Evolutionary conservation across 208 protist genomes (phyloP), one percentile per base, ranked within the genome.

Genomic region (Herpetomonas tarakana): DNA sequence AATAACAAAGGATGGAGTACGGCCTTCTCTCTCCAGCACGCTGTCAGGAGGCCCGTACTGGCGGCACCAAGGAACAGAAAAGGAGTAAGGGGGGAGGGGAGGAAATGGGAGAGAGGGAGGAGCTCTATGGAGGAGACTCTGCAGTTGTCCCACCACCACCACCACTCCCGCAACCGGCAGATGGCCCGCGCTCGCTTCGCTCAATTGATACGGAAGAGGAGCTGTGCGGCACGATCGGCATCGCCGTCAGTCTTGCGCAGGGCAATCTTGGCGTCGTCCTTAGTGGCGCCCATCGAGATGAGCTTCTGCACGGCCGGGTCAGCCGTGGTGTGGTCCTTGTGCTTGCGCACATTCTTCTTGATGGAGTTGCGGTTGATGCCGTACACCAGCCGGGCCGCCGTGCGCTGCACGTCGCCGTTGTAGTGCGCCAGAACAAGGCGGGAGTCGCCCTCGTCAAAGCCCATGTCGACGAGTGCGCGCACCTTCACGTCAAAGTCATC

Each of bases 401-500:
- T 70, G 65, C 80, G 83, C 58, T 94, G 60, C 49, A 91, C 77
- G 38, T 91, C 76, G 52, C 81, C 83, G 73, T 89, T 88, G 71
- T 91, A 92, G 63, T 91, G 88, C 12, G 84, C 86, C 21, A 92
- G 67, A 2, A 79, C 68, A 0, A 86, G 61, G 25, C 77, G 75
- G 25, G 65, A 63, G 46, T 80, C 65, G 3, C 50, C 46, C 58
- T 62, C 76, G 6, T 68, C 65, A 50, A 87, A 93, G 27, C 87
- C 83, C 78, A 89, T 79, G n/a, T 52, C 65, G 16, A 58, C 27
- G 11, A 91, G 72, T 21, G 49, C 44, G 14, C 58, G 29, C 41
- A 85, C 70, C 68, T 89, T 91, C 31, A 52, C 39, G 12, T 86
- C 76, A 51, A 91, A 89, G 62, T 87, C 82, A 16, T 74, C 60